Evolutionary conservation across 2,329 filamentous ascomycete species (phyloP), one percentile per base, ranked within the genome.

Genomic region (Epichloe sp.): DNA sequence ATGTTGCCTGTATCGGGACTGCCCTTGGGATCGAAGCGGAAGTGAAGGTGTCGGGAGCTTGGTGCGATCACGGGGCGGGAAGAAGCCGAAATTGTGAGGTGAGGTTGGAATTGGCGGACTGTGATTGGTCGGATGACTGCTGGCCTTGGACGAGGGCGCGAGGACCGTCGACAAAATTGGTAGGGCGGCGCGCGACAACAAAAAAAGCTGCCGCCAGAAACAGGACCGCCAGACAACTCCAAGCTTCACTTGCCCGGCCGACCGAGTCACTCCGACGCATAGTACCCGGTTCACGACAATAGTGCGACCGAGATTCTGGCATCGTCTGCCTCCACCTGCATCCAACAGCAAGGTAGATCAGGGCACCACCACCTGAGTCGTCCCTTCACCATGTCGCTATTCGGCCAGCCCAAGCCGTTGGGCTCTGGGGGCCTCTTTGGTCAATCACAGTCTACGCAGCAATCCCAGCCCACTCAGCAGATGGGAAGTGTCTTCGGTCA

Each of bases 71-170:
- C 40, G 31, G 31, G 42, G 26, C 44, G 31, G 40, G 26, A 45
- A 15, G 35, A 45, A 15, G 51, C 42, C 34, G 48, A 44, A 51
- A 38, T n/a, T 63, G 65, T 62, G 61, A 63, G 57, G 60, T 63
- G 65, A 70, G 62, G 66, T 68, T 63, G 60, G 67, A 66, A 69
- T 71, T 67, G 65, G 53, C 53, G 53, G 10, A 36, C 53, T 59
- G 52, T 68, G 62, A 71, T 71, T 70, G 67, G 67, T 34, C 54
- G 54, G 10, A 21, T 5, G 19, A 55, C 15, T 58, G 57, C 23
- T 63, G 59, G 51, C 49, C 53, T 26, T 26, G 55, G 54, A 49
- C 52, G 44, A 49, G 48, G 52, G 43, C 15, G 15, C 4, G 11
- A 44, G 42, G 17, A 19, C 14, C 4, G 23, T 14, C 2, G n/a